These are phyloP conservation scores for Rhizopus arrhizus DNA, from an alignment of 371 early-diverging fungal genomes.

Conservation along the genomic window DNA sequence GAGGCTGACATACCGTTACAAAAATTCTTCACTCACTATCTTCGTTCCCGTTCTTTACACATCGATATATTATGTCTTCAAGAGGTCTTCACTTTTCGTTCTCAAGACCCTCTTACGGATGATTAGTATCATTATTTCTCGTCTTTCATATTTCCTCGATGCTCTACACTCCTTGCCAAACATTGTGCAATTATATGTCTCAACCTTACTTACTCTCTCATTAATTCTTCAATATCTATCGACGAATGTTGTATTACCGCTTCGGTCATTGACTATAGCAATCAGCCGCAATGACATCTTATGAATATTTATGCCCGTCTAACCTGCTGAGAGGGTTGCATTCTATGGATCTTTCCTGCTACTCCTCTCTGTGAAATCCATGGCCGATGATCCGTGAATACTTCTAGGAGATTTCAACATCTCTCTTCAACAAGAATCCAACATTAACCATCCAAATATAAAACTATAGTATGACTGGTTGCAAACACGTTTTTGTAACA, in stretches of 20 bases:
- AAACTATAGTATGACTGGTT: no score
- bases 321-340: background rate
- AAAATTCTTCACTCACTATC: background rate
- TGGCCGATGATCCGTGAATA: no score
- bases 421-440: no score
- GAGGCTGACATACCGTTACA: slow-evolving; percentile 3
- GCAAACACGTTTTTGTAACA: no score
- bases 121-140: background rate
- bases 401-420: no score
- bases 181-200: slow-evolving; percentile 11
- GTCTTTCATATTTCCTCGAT: background rate
- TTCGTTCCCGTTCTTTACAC: background rate
- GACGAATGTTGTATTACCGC: slow-evolving; percentile 11
- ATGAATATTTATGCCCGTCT: background rate
- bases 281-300: no score
- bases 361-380: no score
- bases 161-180: background rate
- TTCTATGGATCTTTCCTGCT: background rate
- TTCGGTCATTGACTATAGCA: background rate
- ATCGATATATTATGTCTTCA: slow-evolving; percentile 8
- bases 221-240: background rate
- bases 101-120: background rate
- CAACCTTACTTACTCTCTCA: background rate
- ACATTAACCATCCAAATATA: no score
- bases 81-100: slow-evolving; percentile 1